Evolutionary conservation across 495 filamentous ascomycete species (phyloP), one percentile per base, ranked within the genome.

Genomic region (Neurospora discreta): DNA sequence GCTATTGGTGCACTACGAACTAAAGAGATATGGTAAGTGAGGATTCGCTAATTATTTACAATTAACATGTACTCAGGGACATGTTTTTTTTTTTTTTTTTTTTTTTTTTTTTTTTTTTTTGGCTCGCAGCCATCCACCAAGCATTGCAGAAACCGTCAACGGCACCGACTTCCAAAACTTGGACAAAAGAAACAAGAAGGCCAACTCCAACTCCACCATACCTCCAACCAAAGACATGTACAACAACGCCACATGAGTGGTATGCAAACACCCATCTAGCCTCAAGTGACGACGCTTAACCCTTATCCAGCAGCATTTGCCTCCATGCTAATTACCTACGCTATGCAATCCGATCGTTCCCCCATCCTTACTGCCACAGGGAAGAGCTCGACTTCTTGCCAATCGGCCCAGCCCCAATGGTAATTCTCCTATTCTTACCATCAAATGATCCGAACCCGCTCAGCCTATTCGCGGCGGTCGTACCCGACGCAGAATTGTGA

Each of bases 381-480:
- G 46, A 58, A 11, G 46, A 58, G 20, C 46, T 26, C 46, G 46
- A 65, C 26, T 65, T 65, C 52, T 26, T 65, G 33, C 13, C 52
- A 33, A 33, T 65, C 52, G 26, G 15, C 15, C 52, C 71, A 43
- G 69, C 43, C 20, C 70, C 73, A 69, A 80, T 80, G 74, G 79
- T 80, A 73, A 77, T 78, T 65, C 79, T 77, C 70, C 79, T 80
- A 78, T 71, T 71, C 68, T 76, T 79, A 60, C 78, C 77, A 73
- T 75, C 75, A 46, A 71, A 40, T 3, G 52, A 33, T 5, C 52
- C 52, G 7, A 65, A 65, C 30, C 23, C 26, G 52, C 52, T 36
- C 6, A 33, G 52, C 52, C 44, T 71, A 5, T 15, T 69, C 33
- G 33, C 71, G 23, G 70, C 26, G 4, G 20, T 16, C 15, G 70